Percentiles rank a stretch among this genome's conserved stretches.
phyloP scores from a whole-genome alignment of 1,284 basidiomycete species.

The Boletus sp. region DNA sequence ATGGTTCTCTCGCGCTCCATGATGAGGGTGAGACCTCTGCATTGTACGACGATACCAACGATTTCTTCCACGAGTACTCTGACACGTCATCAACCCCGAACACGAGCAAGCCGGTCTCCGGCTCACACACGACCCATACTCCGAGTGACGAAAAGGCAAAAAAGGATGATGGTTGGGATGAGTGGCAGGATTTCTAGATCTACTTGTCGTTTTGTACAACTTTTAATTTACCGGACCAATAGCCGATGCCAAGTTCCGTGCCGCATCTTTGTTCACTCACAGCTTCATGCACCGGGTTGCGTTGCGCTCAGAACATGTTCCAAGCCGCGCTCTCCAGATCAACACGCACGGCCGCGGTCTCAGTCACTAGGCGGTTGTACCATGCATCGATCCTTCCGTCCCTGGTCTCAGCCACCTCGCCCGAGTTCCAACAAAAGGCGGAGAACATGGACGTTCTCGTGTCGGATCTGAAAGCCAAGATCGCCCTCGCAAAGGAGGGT shows the following conservation, averaged over 20 bases:
- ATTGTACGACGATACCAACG: conserved; percentile 55
- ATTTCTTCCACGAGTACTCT: conserved; percentile 55
- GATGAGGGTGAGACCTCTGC: conserved; percentile 53
- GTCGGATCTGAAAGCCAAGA: conserved; percentile 58
- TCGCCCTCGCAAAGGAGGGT: conserved; percentile 57
- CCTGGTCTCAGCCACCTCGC: conserved; percentile 61
- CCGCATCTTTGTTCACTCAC: conserved; percentile 2
- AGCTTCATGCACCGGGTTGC: background rate
- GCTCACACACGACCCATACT: conserved; percentile 22
- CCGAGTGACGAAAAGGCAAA: conserved; percentile 30
- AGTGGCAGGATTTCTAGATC: conserved; percentile 74
- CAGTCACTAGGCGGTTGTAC: conserved; percentile 37
- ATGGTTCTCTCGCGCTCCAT: conserved; percentile 49
- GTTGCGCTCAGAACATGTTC: conserved; percentile 20
- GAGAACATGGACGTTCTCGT: conserved; percentile 69
- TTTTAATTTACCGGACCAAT: conserved; percentile 8
- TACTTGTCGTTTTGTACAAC: background rate
- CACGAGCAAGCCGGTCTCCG: conserved; percentile 20
- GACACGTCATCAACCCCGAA: conserved; percentile 28
- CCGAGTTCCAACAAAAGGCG: conserved; percentile 67
- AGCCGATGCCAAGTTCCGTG: conserved; percentile 23
- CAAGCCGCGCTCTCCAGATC: conserved; percentile 19
- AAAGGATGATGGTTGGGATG: conserved; percentile 64
- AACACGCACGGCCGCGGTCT: background rate
- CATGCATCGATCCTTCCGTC: conserved; percentile 75